Conservation (phyloP, 2,329 filamentous ascomycete species). For the Cladosporium sp. region DNA sequence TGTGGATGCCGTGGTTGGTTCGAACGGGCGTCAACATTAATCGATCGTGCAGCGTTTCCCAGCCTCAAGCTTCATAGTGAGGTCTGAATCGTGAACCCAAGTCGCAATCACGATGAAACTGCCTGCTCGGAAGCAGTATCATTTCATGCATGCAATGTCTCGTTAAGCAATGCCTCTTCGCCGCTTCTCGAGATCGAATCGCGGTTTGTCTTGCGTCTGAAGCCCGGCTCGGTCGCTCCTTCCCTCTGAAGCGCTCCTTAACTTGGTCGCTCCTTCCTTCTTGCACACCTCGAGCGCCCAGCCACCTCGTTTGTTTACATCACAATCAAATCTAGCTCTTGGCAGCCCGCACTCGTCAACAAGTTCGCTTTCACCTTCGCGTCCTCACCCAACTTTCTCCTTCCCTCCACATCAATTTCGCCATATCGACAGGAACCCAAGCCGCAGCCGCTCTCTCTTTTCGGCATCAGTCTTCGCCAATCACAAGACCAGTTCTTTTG, state of each 20-base stretch:
- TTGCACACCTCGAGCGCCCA: neutral
- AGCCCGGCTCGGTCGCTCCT: neutral
- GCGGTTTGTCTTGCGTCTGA: neutral
- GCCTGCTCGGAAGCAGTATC: neutral
- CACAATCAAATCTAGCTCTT: neutral
- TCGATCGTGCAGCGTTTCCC: neutral
- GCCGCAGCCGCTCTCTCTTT: constrained; percentile 4
- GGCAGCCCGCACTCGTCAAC: neutral
- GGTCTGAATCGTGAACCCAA: neutral
- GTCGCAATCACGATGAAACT: neutral
- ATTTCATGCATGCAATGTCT: neutral
- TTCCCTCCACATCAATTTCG: neutral
- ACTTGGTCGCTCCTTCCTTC: neutral
- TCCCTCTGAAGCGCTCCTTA: neutral
- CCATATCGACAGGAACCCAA: neutral
- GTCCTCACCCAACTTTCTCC: neutral
- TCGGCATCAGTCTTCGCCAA: neutral
- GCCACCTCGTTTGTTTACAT: neutral
- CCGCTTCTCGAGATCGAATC: neutral
- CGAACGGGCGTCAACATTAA: neutral
- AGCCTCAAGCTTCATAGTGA: neutral
- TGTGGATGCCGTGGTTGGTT: neutral
- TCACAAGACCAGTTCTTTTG: neutral
- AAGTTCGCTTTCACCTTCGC: neutral
- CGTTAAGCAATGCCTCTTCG: neutral